Conservation (phyloP, 2,329 filamentous ascomycete genomes). For the Zalaria obscura region DNA sequence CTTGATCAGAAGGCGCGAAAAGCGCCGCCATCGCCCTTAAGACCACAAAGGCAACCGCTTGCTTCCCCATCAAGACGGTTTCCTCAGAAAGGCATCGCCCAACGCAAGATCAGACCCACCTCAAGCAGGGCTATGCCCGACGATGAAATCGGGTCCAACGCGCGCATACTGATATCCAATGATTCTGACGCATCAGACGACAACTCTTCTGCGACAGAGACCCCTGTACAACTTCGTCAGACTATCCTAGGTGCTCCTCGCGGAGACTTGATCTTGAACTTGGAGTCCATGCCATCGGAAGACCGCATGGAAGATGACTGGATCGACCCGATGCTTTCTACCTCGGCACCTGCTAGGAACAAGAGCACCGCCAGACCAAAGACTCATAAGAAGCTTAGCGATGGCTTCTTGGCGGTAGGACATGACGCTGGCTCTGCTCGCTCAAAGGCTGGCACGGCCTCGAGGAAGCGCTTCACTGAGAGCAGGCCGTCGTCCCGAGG, state of each 20-base stretch:
- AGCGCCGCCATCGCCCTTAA: constrained; percentile 1
- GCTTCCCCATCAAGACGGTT: constrained; percentile 5
- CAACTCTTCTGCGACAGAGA: not conserved
- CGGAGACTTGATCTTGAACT: not conserved
- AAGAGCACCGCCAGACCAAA: constrained; percentile 12
- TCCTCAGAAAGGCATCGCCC: constrained; percentile 15
- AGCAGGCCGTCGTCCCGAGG: too few relatives aligned
- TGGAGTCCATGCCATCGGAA: constrained; percentile 3
- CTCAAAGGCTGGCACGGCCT: too few relatives aligned
- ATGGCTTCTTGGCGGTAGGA: constrained; percentile 12
- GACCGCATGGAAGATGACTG: constrained; percentile 31
- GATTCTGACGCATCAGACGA: constrained; percentile 14
- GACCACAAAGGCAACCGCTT: constrained; percentile 4
- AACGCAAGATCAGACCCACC: constrained; percentile 4
- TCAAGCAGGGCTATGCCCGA: not conserved
- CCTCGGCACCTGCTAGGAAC: constrained; percentile 5
- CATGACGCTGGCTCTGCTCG: too few relatives aligned
- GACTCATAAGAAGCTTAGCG: constrained; percentile 23
- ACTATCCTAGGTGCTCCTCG: constrained; percentile 6
- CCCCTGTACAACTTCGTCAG: not conserved
- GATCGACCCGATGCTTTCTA: constrained; percentile 26
- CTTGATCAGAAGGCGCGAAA: constrained; percentile 23
- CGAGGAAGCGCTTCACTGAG: too few relatives aligned
- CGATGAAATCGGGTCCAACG: not conserved
- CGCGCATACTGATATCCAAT: constrained; percentile 17